These are phyloP conservation scores for Chenopodium berlandieri DNA, from an alignment of 148 eudicot species.

Conservation along the genomic window DNA sequence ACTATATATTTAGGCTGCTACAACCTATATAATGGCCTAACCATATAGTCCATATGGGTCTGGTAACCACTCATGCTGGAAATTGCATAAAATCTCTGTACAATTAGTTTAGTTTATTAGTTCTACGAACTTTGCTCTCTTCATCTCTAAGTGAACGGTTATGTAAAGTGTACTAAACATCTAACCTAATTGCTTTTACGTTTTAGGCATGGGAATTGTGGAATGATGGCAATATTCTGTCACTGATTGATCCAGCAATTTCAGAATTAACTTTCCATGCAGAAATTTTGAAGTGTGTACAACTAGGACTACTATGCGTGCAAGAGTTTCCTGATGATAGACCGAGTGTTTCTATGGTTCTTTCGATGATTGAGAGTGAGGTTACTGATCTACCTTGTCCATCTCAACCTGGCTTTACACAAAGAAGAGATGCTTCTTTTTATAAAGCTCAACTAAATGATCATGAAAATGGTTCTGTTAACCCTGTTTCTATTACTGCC, in stretches of 20 bases:
- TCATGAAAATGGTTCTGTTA: background rate
- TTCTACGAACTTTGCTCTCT: background rate
- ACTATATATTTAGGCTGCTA: too few relatives aligned
- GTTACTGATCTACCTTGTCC: conserved; percentile 28
- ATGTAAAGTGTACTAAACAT: background rate
- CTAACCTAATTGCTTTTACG: background rate
- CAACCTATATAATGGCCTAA: too few relatives aligned
- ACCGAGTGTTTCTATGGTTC: conserved; percentile 30
- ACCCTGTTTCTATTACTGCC: background rate
- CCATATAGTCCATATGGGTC: too few relatives aligned
- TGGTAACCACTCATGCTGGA: too few relatives aligned
- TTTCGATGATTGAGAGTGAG: conserved; percentile 21
- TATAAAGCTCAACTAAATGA: background rate
- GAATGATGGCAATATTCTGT: conserved; percentile 23
- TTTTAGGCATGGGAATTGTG: conserved; percentile 37
- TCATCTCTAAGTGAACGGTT: background rate
- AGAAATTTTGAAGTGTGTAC: conserved; percentile 33
- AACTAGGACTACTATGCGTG: conserved; percentile 35
- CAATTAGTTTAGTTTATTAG: too few relatives aligned
- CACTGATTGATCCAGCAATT: conserved; percentile 27
- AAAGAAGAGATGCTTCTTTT: background rate
- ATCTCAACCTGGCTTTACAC: conserved; percentile 17
- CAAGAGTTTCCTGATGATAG: conserved; percentile 32
- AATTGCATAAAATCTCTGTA: too few relatives aligned
- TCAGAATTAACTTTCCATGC: background rate